Percentiles rank a stretch among this genome's conserved stretches.
Conservation (phyloP, 768 basidiomycete genomes). For the Flagelloscypha sp. region DNA sequence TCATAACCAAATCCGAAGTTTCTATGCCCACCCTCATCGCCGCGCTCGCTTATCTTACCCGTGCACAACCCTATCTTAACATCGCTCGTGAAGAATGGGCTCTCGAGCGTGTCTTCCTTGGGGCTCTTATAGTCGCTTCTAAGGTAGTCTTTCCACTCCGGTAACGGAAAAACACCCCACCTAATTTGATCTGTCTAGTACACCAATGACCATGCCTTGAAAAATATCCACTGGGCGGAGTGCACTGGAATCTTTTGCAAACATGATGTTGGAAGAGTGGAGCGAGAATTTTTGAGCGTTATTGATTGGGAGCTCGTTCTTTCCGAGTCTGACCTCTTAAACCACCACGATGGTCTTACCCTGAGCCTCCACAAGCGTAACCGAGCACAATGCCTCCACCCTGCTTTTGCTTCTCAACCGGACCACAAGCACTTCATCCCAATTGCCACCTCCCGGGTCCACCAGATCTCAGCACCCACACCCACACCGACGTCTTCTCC, state of each 20-base stretch:
- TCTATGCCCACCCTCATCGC: conserved; percentile 37
- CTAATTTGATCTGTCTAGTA: conserved; percentile 25
- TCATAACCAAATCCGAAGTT: conserved; percentile 39
- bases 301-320: conserved; percentile 38
- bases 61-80: conserved; percentile 42
- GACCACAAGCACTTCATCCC: too few relatives aligned
- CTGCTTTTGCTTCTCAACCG: too few relatives aligned
- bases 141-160: too few relatives aligned
- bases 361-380: too few relatives aligned
- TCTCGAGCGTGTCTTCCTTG: conserved; percentile 58
- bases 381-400: too few relatives aligned
- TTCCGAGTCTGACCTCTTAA: conserved; percentile 33
- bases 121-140: conserved; percentile 51
- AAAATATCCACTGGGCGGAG: conserved; percentile 53
- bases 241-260: conserved; percentile 44
- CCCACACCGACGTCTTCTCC: too few relatives aligned
- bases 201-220: conserved; percentile 52
- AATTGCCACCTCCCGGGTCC: too few relatives aligned
- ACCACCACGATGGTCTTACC: too few relatives aligned
- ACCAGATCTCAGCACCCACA: too few relatives aligned
- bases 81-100: conserved; percentile 49
- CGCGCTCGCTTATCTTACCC: conserved; percentile 41
- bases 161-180: conserved; percentile 11
- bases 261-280: conserved; percentile 41
- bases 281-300: conserved; percentile 44